Base-by-base conservation (phyloP, 2,329 filamentous ascomycete genomes). In the Sphaerulina vaccinii region DNA sequence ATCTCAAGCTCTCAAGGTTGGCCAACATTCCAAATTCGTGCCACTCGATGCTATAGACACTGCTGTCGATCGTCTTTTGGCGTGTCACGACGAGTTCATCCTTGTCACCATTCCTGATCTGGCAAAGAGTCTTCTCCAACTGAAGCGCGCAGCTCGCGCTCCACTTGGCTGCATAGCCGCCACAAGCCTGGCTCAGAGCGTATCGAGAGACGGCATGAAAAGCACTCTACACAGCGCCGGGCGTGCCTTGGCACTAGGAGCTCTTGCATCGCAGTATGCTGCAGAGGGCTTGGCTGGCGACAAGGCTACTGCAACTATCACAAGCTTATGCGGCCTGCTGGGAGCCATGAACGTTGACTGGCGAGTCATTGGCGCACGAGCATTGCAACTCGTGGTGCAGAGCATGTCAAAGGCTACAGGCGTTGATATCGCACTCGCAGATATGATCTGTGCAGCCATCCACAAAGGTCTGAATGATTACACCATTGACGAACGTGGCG, bases 401-500 rank as follows among this genome's bases (percentile, higher is more conserved):
- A 37, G 52, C 29, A 27, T 47, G 15, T 15, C 36, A 18, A 43
- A 51, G 8, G 33, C n/a, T 6, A 15, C 19, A 4, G 7, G 13
- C 8, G 18, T 57, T 13, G 59, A 60, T 11, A 4, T 15, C 10
- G 22, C 24, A 3, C 49, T 60, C 18, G 35, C 53, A 9, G 27
- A 52, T 11, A 38, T 27, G 2, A 56, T 75, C 6, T 55, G 70
- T 4, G 24, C 51, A 8, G 60, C 64, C 2, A 38, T 66, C 5
- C 59, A 62, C 21, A 46, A 63, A 22, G 73, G 85, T 0, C 71
- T 99, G 22, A 86, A 92, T 59, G 91, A 99, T 67, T 97, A 97
- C 65, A 95, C 89, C 0, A 91, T 89, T 3, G 92, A 89, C 59
- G 85, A 91, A 11, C 79, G 90, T 51, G 93, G 93, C 13, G 93